A percentile compares a stretch with the other conserved stretches of the same genome.
Evolutionary conservation across 257 asterid genomes (phyloP).

Genomic region (Solanum ahanhuiri): DNA sequence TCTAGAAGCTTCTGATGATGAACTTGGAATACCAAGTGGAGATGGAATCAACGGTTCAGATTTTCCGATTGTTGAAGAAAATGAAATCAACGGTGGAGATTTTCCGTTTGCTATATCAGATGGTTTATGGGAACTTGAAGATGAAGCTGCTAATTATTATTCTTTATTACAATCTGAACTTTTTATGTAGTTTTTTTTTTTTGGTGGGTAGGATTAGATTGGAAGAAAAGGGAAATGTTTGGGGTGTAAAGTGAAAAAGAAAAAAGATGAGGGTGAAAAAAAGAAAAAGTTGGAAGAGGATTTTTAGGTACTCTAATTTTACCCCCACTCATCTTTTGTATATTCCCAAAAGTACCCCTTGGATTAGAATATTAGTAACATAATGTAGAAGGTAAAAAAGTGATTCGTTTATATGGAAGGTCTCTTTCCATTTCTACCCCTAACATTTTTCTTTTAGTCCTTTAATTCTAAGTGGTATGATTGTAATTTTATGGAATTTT

Average conservation of each 20-base stretch:
- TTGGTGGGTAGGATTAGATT: neutral
- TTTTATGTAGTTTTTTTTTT: slow-evolving; percentile 32
- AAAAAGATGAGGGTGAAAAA: neutral
- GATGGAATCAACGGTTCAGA: slow-evolving; percentile 15
- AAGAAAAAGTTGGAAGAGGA: slow-evolving; percentile 12
- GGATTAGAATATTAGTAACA: slow-evolving; percentile 16
- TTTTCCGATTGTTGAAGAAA: neutral
- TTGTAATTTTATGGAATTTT: neutral
- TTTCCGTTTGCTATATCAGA: slow-evolving; percentile 19
- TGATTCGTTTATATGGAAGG: neutral
- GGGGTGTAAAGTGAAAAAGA: slow-evolving; percentile 3
- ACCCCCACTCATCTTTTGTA: slow-evolving; percentile 24
- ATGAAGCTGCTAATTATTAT: slow-evolving; percentile 58
- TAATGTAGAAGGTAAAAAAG: neutral
- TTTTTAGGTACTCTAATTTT: slow-evolving; percentile 9
- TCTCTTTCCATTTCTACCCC: neutral
- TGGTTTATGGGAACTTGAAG: slow-evolving; percentile 75
- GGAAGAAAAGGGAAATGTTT: neutral
- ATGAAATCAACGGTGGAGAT: slow-evolving; percentile 13
- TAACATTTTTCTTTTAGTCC: neutral
- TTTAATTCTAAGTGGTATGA: neutral
- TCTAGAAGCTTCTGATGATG: slow-evolving; percentile 86
- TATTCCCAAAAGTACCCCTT: neutral
- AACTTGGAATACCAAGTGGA: slow-evolving; percentile 57
- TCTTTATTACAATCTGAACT: slow-evolving; percentile 56